Evolutionary conservation across 1,139 yeast genomes (phyloP), one percentile per base, ranked within the genome.

Genomic region (Taiozyma sp.): DNA sequence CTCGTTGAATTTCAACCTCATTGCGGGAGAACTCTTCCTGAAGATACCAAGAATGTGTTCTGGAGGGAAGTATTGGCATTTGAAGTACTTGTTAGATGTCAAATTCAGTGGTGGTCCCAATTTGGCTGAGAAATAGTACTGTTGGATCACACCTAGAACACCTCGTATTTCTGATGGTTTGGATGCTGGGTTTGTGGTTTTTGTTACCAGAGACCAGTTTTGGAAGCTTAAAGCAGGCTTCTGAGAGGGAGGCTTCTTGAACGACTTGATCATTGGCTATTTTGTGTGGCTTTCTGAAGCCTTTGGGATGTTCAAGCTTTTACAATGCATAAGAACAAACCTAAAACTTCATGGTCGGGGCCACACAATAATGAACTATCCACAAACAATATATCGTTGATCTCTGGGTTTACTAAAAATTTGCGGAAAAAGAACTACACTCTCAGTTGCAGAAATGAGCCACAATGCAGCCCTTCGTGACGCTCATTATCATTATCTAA

Each of bases 11-110:
- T 60, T 62, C 5, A 67, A 58, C 23, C 65, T 56, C 3, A 80
- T 44, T 0, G 80, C 76, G 0, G 86, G 86, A 41, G 71, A 70
- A 4, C 81, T 71, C 56, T 79, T 80, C n/a, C 84, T 68, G 29
- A 75, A 74, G 29, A 68, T 55, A 0, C 77, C 72, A 7, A 78
- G 45, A 36, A 72, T 70, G 56, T 79, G 81, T 46, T 70, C 65
- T 4, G 77, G 71, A 12, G 83, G 83, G 56, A 70, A 75, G 58
- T 67, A 81, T 12, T 55, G 51, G 28, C 72, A 44, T 4, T 48
- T 47, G 58, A 76, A 73, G 51, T 52, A 55, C 22, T 39, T 28
- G 39, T 52, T 55, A 2, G 27, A 6, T n/a, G 40, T 5, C 13
- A 56, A 39, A 12, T 40, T 16, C 7, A 40, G 28, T 1, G 57